Conservation (phyloP, 345 rosid genomes). For the Geranium brycei region DNA sequence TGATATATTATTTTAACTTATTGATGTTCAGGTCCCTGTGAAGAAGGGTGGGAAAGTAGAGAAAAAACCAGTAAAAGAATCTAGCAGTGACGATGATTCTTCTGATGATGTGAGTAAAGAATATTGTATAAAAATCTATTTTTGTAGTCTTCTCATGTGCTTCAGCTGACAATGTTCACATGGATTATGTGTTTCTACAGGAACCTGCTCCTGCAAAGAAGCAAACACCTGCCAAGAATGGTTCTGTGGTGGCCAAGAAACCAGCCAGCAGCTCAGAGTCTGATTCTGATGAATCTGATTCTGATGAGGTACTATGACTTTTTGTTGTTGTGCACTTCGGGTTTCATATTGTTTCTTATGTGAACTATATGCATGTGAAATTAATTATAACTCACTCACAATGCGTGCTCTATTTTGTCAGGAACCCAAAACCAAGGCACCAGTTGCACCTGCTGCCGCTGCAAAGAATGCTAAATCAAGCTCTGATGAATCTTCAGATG, state of each 20-base stretch:
- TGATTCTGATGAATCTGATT: neutral
- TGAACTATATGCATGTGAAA: too few species aligned
- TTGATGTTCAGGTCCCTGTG: neutral
- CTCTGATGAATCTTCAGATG: neutral
- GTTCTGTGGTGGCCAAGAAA: neutral
- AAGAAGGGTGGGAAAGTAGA: neutral
- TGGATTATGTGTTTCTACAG: neutral
- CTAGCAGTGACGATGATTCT: neutral
- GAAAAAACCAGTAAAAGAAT: neutral
- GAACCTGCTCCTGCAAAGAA: neutral
- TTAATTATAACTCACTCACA: too few species aligned
- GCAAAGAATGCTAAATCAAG: too few species aligned
- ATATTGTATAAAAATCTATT: too few species aligned
- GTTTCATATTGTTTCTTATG: too few species aligned
- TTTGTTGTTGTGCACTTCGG: too few species aligned
- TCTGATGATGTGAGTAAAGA: neutral
- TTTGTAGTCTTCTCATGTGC: too few species aligned
- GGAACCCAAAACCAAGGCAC: neutral
- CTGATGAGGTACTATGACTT: neutral
- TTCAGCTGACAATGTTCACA: too few species aligned
- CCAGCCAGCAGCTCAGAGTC: neutral
- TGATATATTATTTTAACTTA: too few species aligned
- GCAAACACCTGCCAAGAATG: neutral
- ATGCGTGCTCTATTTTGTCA: neutral
- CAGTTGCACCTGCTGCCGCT: neutral